Base-by-base conservation (phyloP, 1,139 yeast genomes). In the Kodamaea sp. region DNA sequence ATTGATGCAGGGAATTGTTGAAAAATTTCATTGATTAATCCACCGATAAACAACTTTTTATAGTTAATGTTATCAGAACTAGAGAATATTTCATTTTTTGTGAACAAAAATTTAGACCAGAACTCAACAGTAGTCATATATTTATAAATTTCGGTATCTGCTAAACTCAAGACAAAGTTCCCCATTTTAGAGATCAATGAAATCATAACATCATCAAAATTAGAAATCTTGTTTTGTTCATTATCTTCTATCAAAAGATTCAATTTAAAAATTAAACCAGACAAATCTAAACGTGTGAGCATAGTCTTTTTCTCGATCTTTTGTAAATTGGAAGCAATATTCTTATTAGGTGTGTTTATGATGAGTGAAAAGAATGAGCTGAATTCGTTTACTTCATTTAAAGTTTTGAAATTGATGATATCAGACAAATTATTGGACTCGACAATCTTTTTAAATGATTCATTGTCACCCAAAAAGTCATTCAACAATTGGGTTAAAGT, bases 201-300 rank as follows among this genome's bases (percentile, higher is more conserved):
- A 30, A 57, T 43, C 3, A 63, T 38, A 9, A 54, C 37, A 15
- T 46, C 47, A 2, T 44, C 45, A 8, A 27, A 37, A 27, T 20
- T 40, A 30, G 8, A 44, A 2, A 49, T 42, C 4, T 40, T 40
- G 11, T 29, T 3, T 8, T 11, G 32, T 15, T 40, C 58, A 55
- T 44, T 35, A 31, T 62, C 65, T 0, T 49, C 31, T 2, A 67
- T 39, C 5, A 71, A 40, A 2, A 57, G 47, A 9, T 53, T 47
- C 6, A 77, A 42, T 45, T 78, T 65, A 33, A 57, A 55, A 1
- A 78, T 41, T 2, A 75, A 52, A 2, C 73, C 77, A 24, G 74
- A 63, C 22, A 73, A 60, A 50, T 81, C 86, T 34, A 74, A 48
- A 31, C 70, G 69, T 7, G 72, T 57, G 3, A 66, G 58, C 5